phyloP scores from a whole-genome alignment of 306 rosid genomes.

The Quercus rubra region DNA sequence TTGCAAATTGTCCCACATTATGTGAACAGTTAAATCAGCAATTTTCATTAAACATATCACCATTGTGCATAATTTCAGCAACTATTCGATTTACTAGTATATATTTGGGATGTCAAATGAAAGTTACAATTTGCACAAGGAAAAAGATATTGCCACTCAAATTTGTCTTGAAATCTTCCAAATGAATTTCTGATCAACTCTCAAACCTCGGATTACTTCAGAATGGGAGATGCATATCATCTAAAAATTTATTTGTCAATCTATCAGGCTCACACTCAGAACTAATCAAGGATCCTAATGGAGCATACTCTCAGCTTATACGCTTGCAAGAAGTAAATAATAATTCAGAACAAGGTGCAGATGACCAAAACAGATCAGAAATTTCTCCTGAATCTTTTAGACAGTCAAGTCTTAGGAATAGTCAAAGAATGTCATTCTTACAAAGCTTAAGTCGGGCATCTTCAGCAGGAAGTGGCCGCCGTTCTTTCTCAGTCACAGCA shows the following conservation, averaged over 20 bases:
- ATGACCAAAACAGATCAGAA: conserved; percentile 3
- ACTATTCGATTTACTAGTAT: neutral
- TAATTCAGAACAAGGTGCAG: conserved; percentile 3
- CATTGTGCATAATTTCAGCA: too few species aligned
- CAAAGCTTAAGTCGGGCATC: conserved; percentile 20
- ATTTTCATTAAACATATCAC: neutral
- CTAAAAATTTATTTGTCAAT: conserved; percentile 4
- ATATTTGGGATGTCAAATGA: neutral
- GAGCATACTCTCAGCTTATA: conserved; percentile 63
- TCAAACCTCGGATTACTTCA: neutral
- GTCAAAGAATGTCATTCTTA: conserved; percentile 14
- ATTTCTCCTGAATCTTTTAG: neutral
- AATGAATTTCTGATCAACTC: neutral
- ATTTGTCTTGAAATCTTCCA: neutral
- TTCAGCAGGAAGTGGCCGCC: conserved; percentile 2
- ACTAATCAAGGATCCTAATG: conserved; percentile 51
- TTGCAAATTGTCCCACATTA: neutral
- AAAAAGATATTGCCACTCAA: neutral
- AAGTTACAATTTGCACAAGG: neutral
- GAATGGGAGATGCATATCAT: neutral
- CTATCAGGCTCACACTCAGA: conserved; percentile 57
- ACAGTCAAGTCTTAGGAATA: conserved; percentile 4
- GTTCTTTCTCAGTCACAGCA: conserved; percentile 2
- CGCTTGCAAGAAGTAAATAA: conserved; percentile 46
- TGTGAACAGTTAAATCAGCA: neutral